phyloP scores from a whole-genome alignment of 257 asterid genomes.

The Echites panduratus region DNA sequence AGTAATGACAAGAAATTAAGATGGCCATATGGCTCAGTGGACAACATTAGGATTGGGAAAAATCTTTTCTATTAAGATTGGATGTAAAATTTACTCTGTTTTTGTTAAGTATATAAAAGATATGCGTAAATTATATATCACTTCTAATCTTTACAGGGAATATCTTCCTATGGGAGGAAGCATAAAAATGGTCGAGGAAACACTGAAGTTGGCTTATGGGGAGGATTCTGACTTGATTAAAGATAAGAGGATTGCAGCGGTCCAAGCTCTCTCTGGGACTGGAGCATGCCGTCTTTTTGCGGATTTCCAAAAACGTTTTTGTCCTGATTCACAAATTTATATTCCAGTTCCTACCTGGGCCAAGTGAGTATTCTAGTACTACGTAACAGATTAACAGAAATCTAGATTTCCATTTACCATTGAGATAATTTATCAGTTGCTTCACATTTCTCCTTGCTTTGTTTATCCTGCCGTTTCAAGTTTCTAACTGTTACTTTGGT shows the following conservation, averaged over 20 bases:
- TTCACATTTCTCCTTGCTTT: slow-evolving; percentile 7
- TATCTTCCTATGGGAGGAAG: slow-evolving; percentile 99
- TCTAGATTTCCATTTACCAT: neutral
- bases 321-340: slow-evolving; percentile 75
- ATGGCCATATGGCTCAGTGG: neutral
- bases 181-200: slow-evolving; percentile 68
- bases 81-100: neutral
- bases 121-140: neutral
- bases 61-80: neutral
- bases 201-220: slow-evolving; percentile 92
- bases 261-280: slow-evolving; percentile 93
- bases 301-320: slow-evolving; percentile 88
- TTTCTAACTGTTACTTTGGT: slow-evolving; percentile 26
- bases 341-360: slow-evolving; percentile 98
- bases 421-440: slow-evolving; percentile 8
- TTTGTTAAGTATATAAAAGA: neutral
- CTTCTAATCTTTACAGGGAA: slow-evolving; percentile 52
- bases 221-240: slow-evolving; percentile 77
- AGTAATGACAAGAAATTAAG: neutral
- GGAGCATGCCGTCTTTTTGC: slow-evolving; percentile 98
- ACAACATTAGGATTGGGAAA: neutral
- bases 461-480: slow-evolving; percentile 4
- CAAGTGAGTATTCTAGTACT: slow-evolving; percentile 50
- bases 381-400: slow-evolving; percentile 5
- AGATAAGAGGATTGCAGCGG: slow-evolving; percentile 79